Percentiles rank a stretch among this genome's conserved stretches.
Evolutionary conservation across 2,329 filamentous ascomycete species (phyloP).

Genomic region (Aureobasidium sp.): DNA sequence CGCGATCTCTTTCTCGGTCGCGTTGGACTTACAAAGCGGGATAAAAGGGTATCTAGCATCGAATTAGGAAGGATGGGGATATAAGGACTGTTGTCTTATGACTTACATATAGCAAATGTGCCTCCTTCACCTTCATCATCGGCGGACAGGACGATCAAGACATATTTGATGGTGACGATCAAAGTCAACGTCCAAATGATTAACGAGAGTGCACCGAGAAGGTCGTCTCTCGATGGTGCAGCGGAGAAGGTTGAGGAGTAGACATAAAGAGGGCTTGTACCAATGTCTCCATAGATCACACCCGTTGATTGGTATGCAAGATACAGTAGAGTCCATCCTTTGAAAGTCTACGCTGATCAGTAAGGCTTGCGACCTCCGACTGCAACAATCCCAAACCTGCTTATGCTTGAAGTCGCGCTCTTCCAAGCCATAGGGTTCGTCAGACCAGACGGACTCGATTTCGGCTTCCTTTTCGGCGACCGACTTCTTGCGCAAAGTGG

Average conservation of each 20-base stretch:
- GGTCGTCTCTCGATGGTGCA: conserved; percentile 49
- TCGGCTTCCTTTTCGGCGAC: conserved; percentile 15
- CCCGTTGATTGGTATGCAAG: conserved; percentile 59
- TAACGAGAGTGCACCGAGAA: conserved; percentile 59
- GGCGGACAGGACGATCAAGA: conserved; percentile 57
- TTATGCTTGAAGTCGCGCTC: conserved; percentile 16
- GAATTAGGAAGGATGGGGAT: neutral
- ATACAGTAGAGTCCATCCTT: conserved; percentile 22
- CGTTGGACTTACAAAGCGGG: conserved; percentile 44
- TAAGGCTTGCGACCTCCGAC: neutral
- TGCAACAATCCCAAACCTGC: neutral
- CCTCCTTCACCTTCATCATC: conserved; percentile 67
- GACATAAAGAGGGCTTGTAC: conserved; percentile 62
- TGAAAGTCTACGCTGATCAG: conserved; percentile 13
- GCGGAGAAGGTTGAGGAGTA: conserved; percentile 58
- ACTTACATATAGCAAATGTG: conserved; percentile 53
- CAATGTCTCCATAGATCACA: conserved; percentile 65
- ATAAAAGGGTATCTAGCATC: conserved; percentile 48
- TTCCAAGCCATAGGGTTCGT: conserved; percentile 13
- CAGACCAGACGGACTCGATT: conserved; percentile 11
- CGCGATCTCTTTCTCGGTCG: neutral
- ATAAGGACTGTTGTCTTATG: neutral
- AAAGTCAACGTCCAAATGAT: conserved; percentile 63
- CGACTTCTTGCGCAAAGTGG: conserved; percentile 4
- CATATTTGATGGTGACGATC: conserved; percentile 64